Base-by-base conservation (phyloP, 495 filamentous ascomycete species). In the Neurospora sublineolata region DNA sequence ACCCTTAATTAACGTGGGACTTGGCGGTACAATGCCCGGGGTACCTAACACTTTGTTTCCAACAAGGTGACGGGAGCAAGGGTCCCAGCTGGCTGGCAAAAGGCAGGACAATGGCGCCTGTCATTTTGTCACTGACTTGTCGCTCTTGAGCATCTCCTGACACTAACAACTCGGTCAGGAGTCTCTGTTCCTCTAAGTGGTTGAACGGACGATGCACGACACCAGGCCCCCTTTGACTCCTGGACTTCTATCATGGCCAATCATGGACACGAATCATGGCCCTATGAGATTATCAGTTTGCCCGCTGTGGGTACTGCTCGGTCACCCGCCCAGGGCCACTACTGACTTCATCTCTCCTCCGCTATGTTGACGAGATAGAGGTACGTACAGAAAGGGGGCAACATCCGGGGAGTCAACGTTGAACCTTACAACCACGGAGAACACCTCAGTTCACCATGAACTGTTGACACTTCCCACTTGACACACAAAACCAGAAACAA, bases 1-100 rank as follows among this genome's bases (percentile, higher is more conserved):
- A 14, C 52, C 52, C 52, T 33, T 64, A 64, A 64, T 64, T 64
- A 64, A 27, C 14, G 52, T 64, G 52, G 52, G 14, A 64, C 52
- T 64, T 64, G 52, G 52, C 52, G 12, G 52, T 33, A 64, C 52
- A 33, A 64, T 18, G 52, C 52, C 52, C 14, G 52, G 52, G 33
- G 52, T 64, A 36, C 52, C 52, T 64, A 64, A 60, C 52, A 58
- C 33, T 14, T 42, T 68, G 38, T 33, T 23, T 58, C 20, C 42
- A 67, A 33, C 52, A 71, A 68, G 38, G 44, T 9, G n/a, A 33
- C 30, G 30, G 30, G 30, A 23, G 18, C 68, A 60, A 70, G 41
- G 46, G 72, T 72, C 70, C 68, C 71, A 71, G 69, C 70, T 71
- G 72, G 71, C 68, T 69, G 40, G 42, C 74, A 67, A 67, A 46